A percentile compares a stretch with the other conserved stretches of the same genome.
These are phyloP conservation scores for Phytopythium aichiense DNA, from an alignment of 352 stramenopile genomes.

Conservation along the genomic window DNA sequence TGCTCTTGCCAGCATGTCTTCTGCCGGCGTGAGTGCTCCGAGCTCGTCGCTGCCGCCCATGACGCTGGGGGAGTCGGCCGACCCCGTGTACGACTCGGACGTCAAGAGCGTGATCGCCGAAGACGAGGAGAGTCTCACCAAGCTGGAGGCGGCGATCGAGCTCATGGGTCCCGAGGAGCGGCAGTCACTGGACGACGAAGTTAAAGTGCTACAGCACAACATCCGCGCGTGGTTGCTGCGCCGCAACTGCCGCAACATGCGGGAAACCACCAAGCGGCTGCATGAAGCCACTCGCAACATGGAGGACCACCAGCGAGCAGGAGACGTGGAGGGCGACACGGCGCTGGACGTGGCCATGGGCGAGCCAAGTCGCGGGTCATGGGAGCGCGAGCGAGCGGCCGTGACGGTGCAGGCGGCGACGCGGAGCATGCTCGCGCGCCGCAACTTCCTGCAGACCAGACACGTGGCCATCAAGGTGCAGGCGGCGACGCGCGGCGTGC, in stretches of 20 bases:
- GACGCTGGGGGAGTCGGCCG: slow-evolving; percentile 18
- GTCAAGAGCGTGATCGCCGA: slow-evolving; percentile 84
- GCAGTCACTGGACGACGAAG: slow-evolving; percentile 84
- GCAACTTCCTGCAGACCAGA: slow-evolving; percentile 81
- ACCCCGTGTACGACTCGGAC: slow-evolving; percentile 57
- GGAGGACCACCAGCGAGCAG: slow-evolving; percentile 42
- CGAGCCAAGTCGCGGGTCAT: slow-evolving; percentile 10
- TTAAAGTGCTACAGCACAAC: slow-evolving; percentile 83
- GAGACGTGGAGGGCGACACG: slow-evolving; percentile 10
- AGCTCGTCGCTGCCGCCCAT: not conserved
- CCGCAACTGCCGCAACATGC: slow-evolving; percentile 86
- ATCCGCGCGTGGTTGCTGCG: slow-evolving; percentile 85
- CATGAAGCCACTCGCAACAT: slow-evolving; percentile 70
- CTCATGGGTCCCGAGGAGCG: slow-evolving; percentile 84
- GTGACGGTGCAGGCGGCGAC: slow-evolving; percentile 86
- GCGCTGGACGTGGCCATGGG: slow-evolving; percentile 10
- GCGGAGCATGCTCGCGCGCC: slow-evolving; percentile 75
- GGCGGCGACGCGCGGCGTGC: slow-evolving; percentile 70
- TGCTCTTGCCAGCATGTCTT: not conserved
- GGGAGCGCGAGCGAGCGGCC: slow-evolving; percentile 63
- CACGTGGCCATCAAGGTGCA: slow-evolving; percentile 86
- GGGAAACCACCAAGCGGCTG: slow-evolving; percentile 79
- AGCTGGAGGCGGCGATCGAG: slow-evolving; percentile 79
- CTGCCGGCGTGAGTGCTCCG: not conserved
- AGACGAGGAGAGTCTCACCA: slow-evolving; percentile 67